Conservation (phyloP, 2,329 filamentous ascomycete species). For the Colletotrichum lentis region DNA sequence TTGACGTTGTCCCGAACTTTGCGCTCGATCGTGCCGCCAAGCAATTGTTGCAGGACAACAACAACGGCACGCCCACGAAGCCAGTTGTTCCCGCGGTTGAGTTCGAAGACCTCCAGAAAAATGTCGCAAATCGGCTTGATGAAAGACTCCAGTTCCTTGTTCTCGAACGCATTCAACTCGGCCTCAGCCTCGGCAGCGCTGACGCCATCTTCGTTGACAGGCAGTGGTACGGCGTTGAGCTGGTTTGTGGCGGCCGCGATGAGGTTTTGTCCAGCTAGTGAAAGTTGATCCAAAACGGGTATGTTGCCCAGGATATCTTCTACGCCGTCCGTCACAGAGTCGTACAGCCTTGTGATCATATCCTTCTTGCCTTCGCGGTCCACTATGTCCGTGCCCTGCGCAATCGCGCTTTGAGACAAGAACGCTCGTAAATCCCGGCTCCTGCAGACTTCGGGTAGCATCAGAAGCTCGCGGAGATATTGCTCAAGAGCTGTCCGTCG, state of each 20-base stretch:
- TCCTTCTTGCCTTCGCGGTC: conserved; percentile 76
- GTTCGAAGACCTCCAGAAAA: conserved; percentile 93
- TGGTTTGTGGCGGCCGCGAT: conserved; percentile 78
- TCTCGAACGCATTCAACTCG: conserved; percentile 91
- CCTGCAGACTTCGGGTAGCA: conserved; percentile 90
- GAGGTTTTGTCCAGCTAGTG: conserved; percentile 89
- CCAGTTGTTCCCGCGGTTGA: conserved; percentile 97
- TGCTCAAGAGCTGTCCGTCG: conserved; percentile 82
- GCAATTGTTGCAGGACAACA: conserved; percentile 92
- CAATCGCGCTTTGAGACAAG: conserved; percentile 84
- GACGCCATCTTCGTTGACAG: conserved; percentile 58
- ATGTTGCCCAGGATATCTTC: conserved; percentile 98
- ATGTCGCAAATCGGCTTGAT: conserved; percentile 98
- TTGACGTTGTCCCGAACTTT: conserved; percentile 89
- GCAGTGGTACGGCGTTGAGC: conserved; percentile 64
- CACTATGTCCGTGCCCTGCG: conserved; percentile 65
- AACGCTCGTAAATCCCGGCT: conserved; percentile 93
- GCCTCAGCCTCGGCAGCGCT: conserved; percentile 83
- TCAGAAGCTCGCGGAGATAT: conserved; percentile 82
- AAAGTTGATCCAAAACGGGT: conserved; percentile 92
- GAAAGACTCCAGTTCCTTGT: conserved; percentile 88
- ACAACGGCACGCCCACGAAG: conserved; percentile 93
- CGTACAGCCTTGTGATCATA: conserved; percentile 93
- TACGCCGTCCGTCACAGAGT: conserved; percentile 96
- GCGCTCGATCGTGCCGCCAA: conserved; percentile 94